Evolutionary conservation across 345 rosid genomes (phyloP).

Genomic region (Fremontodendron californicum): DNA sequence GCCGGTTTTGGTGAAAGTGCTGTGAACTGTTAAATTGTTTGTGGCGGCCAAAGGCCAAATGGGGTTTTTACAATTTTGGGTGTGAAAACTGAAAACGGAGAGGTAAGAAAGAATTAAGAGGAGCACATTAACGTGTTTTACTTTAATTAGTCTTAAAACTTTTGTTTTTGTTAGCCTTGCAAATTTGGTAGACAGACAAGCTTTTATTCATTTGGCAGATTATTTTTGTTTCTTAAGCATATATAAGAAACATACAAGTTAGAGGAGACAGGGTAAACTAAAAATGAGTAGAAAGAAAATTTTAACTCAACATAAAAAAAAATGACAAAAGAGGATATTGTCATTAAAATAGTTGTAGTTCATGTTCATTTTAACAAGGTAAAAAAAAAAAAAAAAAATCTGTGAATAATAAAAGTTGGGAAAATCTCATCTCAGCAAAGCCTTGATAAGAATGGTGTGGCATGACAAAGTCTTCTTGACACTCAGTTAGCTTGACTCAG

Average conservation of each 20-base stretch:
- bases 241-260: too few species aligned
- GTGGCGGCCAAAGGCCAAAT: background rate
- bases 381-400: background rate
- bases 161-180: too few species aligned
- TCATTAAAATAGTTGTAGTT: background rate
- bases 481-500: slow-evolving; percentile 28
- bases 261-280: too few species aligned
- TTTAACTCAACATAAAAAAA: background rate
- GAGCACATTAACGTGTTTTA: too few species aligned
- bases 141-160: too few species aligned
- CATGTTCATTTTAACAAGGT: background rate
- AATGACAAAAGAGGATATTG: background rate
- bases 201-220: too few species aligned
- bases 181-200: too few species aligned
- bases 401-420: background rate
- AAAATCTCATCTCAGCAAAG: background rate
- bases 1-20: background rate
- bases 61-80: too few species aligned
- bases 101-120: too few species aligned
- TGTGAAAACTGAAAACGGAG: background rate
- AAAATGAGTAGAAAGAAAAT: too few species aligned
- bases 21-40: too few species aligned
- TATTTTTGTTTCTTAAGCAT: too few species aligned
- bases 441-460: background rate
- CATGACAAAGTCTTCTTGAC: background rate